Percentiles rank a stretch among this genome's conserved stretches.
phyloP scores from a whole-genome alignment of 1,284 basidiomycete genomes.

The Pseudozyma pruni region DNA sequence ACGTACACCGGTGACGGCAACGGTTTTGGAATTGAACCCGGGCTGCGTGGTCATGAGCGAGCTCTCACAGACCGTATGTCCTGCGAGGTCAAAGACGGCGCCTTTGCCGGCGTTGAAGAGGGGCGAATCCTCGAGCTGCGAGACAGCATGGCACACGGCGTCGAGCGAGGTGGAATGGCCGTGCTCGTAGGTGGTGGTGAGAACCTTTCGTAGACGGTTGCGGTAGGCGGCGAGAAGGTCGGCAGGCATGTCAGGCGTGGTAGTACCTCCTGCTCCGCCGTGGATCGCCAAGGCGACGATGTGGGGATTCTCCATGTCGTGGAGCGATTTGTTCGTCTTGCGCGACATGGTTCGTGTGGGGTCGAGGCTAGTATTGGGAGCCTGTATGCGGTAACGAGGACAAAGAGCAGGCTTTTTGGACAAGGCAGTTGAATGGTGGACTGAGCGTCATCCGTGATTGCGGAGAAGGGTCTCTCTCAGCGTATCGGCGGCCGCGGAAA shows the following conservation, averaged over 20 bases:
- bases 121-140: constrained; percentile 78
- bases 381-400: too few relatives aligned
- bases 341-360: neutral
- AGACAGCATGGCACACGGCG: constrained; percentile 80
- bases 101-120: constrained; percentile 79
- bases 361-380: neutral
- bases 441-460: too few relatives aligned
- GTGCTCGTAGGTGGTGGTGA: constrained; percentile 74
- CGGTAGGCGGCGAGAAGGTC: constrained; percentile 75
- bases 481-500: too few relatives aligned
- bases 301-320: constrained; percentile 10
- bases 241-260: constrained; percentile 22
- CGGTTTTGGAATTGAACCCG: constrained; percentile 58
- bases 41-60: constrained; percentile 69
- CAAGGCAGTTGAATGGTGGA: too few relatives aligned
- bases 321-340: neutral
- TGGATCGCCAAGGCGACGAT: constrained; percentile 46
- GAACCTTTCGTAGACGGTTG: constrained; percentile 72
- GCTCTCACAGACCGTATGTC: constrained; percentile 80
- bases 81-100: constrained; percentile 44
- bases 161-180: constrained; percentile 82
- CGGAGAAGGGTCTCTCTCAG: too few relatives aligned
- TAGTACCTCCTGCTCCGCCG: constrained; percentile 46
- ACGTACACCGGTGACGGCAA: constrained; percentile 76
- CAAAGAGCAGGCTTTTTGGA: too few relatives aligned